Evolutionary conservation across 2,329 filamentous ascomycete species (phyloP).

Genomic region (Alternaria hordeiaustralica): DNA sequence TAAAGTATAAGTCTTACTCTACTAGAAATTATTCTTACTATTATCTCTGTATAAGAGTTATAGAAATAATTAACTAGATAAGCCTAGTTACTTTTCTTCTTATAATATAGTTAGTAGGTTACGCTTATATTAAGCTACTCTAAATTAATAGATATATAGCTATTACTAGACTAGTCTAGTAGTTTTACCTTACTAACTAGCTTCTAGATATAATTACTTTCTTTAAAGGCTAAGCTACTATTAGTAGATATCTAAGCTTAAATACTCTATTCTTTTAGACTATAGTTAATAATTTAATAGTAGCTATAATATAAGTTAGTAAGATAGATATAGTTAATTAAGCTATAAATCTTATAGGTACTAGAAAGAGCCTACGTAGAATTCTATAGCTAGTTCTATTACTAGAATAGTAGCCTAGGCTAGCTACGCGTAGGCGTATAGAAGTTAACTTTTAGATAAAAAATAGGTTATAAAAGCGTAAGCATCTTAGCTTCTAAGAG

Average conservation of each 20-base stretch:
- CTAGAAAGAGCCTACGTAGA: neutral
- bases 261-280: neutral
- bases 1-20: too few relatives aligned
- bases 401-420: slow-evolving; percentile 1
- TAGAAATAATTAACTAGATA: too few relatives aligned
- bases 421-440: slow-evolving; percentile 4
- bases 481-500: slow-evolving; percentile 1
- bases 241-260: neutral
- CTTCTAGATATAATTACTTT: slow-evolving; percentile 2
- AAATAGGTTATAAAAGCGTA: neutral
- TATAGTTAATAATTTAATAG: neutral
- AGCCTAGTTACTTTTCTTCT: too few relatives aligned
- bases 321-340: neutral
- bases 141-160: too few relatives aligned
- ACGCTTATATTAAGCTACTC: too few relatives aligned
- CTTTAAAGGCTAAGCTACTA: slow-evolving; percentile 1
- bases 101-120: too few relatives aligned
- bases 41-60: too few relatives aligned
- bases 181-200: slow-evolving; percentile 5
- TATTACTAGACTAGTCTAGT: neutral
- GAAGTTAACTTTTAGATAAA: slow-evolving; percentile 6
- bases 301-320: neutral
- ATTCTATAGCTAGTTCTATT: neutral
- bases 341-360: neutral
- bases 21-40: too few relatives aligned